Percentiles rank a stretch among this genome's conserved stretches.
Evolutionary conservation across 306 rosid genomes (phyloP).

Genomic region (Begonia loranthoides): DNA sequence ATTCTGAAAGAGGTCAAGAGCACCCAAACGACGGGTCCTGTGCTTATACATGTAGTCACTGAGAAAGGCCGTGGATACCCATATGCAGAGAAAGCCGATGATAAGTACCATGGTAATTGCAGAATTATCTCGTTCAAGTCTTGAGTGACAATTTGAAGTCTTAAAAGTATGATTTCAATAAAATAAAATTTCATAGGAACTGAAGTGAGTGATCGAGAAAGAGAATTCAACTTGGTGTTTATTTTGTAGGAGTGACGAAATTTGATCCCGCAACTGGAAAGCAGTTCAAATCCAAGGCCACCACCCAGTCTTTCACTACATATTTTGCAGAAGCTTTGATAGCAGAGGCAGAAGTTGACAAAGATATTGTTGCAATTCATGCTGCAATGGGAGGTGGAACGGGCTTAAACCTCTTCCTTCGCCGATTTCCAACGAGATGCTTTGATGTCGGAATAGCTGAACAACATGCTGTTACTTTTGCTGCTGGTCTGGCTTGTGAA

Average conservation of each 20-base stretch:
- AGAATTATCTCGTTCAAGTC: background rate
- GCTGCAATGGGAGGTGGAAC: constrained; percentile 99
- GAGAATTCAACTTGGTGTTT: constrained; percentile 6
- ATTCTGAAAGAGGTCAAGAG: constrained; percentile 82
- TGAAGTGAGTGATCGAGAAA: too few relatives aligned
- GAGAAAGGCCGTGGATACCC: constrained; percentile 98
- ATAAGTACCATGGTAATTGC: constrained; percentile 79
- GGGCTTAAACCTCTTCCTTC: constrained; percentile 89
- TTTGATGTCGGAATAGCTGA: constrained; percentile 97
- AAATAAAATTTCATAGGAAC: too few relatives aligned
- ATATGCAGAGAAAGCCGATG: constrained; percentile 83
- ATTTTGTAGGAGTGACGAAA: constrained; percentile 67
- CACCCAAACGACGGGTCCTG: constrained; percentile 84
- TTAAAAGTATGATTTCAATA: background rate
- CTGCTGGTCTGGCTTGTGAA: constrained; percentile 91
- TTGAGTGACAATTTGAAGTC: background rate
- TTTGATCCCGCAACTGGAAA: constrained; percentile 88
- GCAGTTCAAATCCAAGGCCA: constrained; percentile 57
- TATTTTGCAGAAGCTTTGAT: constrained; percentile 93
- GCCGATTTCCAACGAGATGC: constrained; percentile 83
- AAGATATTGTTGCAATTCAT: constrained; percentile 74
- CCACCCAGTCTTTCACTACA: constrained; percentile 79
- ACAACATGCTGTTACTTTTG: constrained; percentile 97
- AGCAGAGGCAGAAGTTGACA: constrained; percentile 88
- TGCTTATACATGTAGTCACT: constrained; percentile 75